Base-by-base conservation (phyloP, 148 eudicot species). In the Fallopia convolvulus region DNA sequence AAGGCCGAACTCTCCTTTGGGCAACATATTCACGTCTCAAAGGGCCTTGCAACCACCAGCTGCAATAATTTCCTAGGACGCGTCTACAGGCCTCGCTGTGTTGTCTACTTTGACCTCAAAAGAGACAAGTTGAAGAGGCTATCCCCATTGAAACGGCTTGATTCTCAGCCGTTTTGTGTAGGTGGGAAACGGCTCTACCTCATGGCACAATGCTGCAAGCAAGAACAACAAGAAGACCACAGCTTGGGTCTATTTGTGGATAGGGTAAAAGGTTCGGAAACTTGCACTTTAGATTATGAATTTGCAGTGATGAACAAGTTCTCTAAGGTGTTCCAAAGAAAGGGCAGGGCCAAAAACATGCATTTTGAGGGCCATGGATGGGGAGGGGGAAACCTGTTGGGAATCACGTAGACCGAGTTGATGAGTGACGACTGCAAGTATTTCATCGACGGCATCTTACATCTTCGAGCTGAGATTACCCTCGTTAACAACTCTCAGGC, bases 151-250 rank as follows among this genome's bases (percentile, higher is more conserved):
- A 93, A 92, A 6, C 77, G 93, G 36, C 88, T 92, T 0, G 88
- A 92, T 77, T 90, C 97, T 40, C 95, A 90, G 76, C 95, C 93
- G 21, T 92, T 92, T 72, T 93, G 90, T 80, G 81, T 92, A 56
- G 97, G 97, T 5, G 97, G 95, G 17, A 95, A 89, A 82, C 93
- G 97, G 26, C 89, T 92, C 79, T 90, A 88, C 79, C 87, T 92
- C 26, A 89, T 91, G 0, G 97, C 95, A 18, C 93, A 90, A 73
- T 89, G 97, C 85, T 89, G 89, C 84, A 88, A 44, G 47, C 8
- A 87, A 90, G 95, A 92, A 75, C 97, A 92, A 75, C 89, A 92
- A 75, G 86, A 89, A 78, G 90, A 89, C 78, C 91, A 89, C 70
- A 88, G 93, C 73, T 92, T 92, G 10, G 97, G 97, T 77, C 81